A percentile compares a stretch with the other conserved stretches of the same genome.
Conservation (phyloP, 31 red algal species). For the Porphyra umbilicalis region DNA sequence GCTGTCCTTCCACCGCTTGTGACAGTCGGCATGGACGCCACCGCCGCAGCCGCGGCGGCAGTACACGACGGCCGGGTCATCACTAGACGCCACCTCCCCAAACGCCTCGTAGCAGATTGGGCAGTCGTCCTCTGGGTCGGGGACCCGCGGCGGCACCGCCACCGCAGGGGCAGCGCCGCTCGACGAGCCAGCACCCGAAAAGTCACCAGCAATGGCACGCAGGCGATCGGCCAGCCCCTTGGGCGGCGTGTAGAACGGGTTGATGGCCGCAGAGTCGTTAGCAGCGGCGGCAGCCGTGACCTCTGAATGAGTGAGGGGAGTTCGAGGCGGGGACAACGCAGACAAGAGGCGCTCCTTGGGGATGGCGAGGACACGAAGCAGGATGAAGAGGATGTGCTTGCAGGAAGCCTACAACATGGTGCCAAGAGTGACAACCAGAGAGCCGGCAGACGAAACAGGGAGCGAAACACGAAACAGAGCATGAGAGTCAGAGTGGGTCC, state of each 20-base stretch:
- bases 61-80: not conserved
- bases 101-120: not conserved
- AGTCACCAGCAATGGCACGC: not conserved
- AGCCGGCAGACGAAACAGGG: too few species aligned
- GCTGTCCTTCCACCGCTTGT: not conserved
- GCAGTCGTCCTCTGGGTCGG: not conserved
- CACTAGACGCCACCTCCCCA: not conserved
- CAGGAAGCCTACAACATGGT: too few species aligned
- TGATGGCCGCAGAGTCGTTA: not conserved
- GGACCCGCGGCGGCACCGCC: not conserved
- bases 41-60: not conserved
- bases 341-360: not conserved
- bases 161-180: not conserved
- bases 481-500: not conserved
- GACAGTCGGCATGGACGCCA: not conserved
- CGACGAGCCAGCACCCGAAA: not conserved
- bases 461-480: not conserved
- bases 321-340: not conserved
- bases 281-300: not conserved
- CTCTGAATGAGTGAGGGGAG: not conserved
- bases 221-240: not conserved
- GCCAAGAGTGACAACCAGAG: too few species aligned
- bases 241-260: not conserved
- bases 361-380: not conserved
- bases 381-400: conserved; percentile 1